Base-by-base conservation (phyloP, 2,329 filamentous ascomycete species). In the Xylariaceae sp. region DNA sequence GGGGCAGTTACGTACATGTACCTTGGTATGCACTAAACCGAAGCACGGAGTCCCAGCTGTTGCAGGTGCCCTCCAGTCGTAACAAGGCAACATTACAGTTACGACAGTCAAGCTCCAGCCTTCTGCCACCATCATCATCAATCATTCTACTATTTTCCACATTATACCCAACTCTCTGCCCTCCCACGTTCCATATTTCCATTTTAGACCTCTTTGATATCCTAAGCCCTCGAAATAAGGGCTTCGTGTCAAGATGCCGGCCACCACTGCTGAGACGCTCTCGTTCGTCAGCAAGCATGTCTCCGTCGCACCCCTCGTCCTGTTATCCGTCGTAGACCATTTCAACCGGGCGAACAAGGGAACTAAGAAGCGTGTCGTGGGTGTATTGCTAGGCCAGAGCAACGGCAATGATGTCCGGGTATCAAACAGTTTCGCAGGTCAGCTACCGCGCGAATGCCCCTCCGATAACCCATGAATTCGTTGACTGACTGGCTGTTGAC, bases 401-500 rank as follows among this genome's bases (percentile, higher is more conserved):
- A 90, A 96, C 76, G 92, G 94, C 71, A 93, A 93, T 78, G 92
- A 91, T 72, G 94, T 97, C 73, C 87, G 94, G 66, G 94, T 97
- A 70, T 97, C 94, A 66, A 99, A 99, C 85, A 96, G 94, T 78
- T 99, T 97, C 76, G 94, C 94, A 72, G 92, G 93, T 97, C 75
- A 55, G 84, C 59, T 57, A 18, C 4, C 15, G 47, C 54, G 30
- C 37, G 15, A 30, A 41, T 35, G 2, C 18, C 50, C 15, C n/a
- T 47, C 44, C 23, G 17, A 44, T 13, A 23, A n/a, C 17, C 34
- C 50, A 10, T 4, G n/a, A 45, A 13, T 18, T 4, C 34, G 1
- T 55, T 34, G 30, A 50, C 65, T 70, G 51, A 62, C 45, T 11
- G 2, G 11, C 41, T 11, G 18, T 48, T 34, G 6, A 4, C 3